Evolutionary conservation across 495 filamentous ascomycete species (phyloP).

Genomic region (Lepidopterella palustris): DNA sequence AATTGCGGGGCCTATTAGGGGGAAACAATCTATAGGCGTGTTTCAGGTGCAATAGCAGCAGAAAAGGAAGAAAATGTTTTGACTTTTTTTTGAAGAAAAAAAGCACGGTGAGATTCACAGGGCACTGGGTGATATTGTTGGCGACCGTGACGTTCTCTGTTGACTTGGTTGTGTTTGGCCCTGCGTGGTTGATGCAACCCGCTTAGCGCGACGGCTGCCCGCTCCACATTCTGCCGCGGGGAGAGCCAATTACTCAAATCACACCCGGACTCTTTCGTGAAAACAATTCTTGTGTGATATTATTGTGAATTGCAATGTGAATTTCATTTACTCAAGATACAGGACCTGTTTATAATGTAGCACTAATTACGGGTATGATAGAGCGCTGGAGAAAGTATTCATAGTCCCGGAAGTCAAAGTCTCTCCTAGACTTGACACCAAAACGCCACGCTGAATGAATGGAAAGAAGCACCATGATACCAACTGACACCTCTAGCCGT

Average conservation of each 20-base stretch:
- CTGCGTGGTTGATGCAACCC: neutral
- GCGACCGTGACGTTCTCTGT: neutral
- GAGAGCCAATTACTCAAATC: too few species aligned
- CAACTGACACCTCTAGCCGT: neutral
- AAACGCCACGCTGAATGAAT: conserved; percentile 1
- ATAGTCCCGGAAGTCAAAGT: too few species aligned
- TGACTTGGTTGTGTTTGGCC: neutral
- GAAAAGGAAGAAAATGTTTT: neutral
- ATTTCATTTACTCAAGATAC: neutral
- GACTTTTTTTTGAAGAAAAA: neutral
- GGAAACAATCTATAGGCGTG: conserved; percentile 12
- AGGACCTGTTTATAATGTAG: neutral
- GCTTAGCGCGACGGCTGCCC: neutral
- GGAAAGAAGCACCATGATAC: neutral
- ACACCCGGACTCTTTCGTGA: too few species aligned
- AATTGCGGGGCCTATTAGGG: conserved; percentile 8
- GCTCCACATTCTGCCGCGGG: neutral
- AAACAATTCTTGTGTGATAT: too few species aligned
- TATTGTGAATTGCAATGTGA: neutral
- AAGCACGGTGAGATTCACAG: neutral
- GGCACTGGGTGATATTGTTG: neutral
- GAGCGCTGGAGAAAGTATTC: too few species aligned
- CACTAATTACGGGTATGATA: too few species aligned
- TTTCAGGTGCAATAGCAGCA: neutral
- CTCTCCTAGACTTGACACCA: neutral